Percentiles rank a stretch among this genome's conserved stretches.
Evolutionary conservation across 202 grass and related monocot genomes (phyloP).

Genomic region (Zoysia matrella): DNA sequence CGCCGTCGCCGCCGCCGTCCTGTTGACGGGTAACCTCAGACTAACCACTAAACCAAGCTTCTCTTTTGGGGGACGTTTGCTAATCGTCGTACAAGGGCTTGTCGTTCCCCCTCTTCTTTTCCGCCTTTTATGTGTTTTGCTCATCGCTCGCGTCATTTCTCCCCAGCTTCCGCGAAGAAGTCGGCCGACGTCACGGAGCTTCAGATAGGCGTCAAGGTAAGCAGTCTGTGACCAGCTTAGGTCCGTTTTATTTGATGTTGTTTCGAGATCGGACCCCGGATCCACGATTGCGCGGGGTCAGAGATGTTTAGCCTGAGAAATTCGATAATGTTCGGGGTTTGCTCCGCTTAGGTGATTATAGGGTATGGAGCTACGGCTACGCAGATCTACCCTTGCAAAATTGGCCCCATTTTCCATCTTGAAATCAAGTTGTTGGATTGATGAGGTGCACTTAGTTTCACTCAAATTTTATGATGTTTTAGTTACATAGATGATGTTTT

Average conservation of each 20-base stretch:
- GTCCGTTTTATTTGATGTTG: background rate
- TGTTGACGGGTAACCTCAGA: constrained; percentile 52
- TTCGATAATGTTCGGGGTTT: background rate
- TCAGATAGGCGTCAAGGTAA: constrained; percentile 91
- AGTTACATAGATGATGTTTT: background rate
- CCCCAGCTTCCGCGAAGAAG: constrained; percentile 82
- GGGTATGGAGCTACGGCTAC: background rate
- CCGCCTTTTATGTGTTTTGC: background rate
- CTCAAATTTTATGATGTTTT: background rate
- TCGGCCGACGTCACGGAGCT: constrained; percentile 78
- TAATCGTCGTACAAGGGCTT: background rate
- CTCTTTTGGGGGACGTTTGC: background rate
- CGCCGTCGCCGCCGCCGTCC: constrained; percentile 39
- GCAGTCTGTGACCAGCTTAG: background rate
- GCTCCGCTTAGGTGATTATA: constrained; percentile 11
- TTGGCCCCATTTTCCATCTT: background rate
- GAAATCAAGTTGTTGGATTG: background rate
- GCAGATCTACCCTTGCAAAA: constrained; percentile 3
- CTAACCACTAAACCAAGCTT: background rate
- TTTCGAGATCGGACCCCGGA: constrained; percentile 35
- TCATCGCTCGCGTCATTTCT: constrained; percentile 26
- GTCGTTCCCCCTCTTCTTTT: background rate
- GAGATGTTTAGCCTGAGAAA: background rate
- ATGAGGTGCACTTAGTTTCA: background rate
- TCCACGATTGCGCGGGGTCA: background rate